Evolutionary conservation across 306 rosid genomes (phyloP).

Genomic region (Ochetophila trinervis): DNA sequence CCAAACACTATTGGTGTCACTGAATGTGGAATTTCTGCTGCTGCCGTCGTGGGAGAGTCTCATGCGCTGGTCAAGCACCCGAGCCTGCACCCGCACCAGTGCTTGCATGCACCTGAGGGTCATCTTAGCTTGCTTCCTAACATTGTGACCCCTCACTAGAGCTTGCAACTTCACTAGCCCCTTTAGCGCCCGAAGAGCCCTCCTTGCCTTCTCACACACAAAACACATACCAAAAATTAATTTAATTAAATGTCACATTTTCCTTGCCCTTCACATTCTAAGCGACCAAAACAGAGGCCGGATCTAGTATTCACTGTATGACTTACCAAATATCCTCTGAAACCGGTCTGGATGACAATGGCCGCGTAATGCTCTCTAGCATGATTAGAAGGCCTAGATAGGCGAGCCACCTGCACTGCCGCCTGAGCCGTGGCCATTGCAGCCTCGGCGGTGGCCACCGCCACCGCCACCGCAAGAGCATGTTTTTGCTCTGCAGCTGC

Average conservation of each 20-base stretch:
- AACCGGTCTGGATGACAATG: slow-evolving; percentile 73
- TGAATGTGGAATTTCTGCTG: slow-evolving; percentile 74
- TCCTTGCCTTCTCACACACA: slow-evolving; percentile 61
- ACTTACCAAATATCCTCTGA: slow-evolving; percentile 88
- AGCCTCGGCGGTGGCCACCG: slow-evolving; percentile 76
- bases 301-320: slow-evolving; percentile 15
- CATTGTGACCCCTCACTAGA: slow-evolving; percentile 90
- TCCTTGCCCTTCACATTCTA: background rate
- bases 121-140: slow-evolving; percentile 93
- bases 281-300: background rate
- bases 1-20: slow-evolving; percentile 65
- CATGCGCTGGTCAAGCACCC: slow-evolving; percentile 79
- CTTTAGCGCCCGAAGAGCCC: slow-evolving; percentile 86
- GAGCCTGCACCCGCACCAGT: slow-evolving; percentile 79
- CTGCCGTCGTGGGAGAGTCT: slow-evolving; percentile 78
- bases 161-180: slow-evolving; percentile 97
- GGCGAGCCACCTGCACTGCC: slow-evolving; percentile 63
- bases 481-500: slow-evolving; percentile 47
- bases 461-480: slow-evolving; percentile 71
- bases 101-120: slow-evolving; percentile 93
- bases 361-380: slow-evolving; percentile 50
- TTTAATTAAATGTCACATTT: background rate
- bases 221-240: slow-evolving; percentile 7
- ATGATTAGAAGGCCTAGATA: slow-evolving; percentile 47
- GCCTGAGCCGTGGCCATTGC: slow-evolving; percentile 82